A percentile compares a stretch with the other conserved stretches of the same genome.
Conservation (phyloP, 768 basidiomycete genomes). For the Krasilnikovozyma curviuscula region DNA sequence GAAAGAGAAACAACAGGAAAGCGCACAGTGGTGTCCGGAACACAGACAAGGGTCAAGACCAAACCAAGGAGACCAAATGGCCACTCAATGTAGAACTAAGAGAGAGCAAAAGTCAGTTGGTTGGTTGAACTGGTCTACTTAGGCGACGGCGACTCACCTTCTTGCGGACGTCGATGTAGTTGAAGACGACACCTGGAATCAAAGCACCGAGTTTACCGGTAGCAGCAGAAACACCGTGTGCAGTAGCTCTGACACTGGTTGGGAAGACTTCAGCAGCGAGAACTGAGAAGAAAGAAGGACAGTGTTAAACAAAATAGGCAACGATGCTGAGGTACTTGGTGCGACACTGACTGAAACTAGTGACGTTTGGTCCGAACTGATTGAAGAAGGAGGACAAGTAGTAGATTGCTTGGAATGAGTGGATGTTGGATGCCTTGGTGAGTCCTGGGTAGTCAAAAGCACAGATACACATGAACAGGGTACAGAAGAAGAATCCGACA, state of each 20-base stretch:
- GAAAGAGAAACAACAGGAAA: too few relatives aligned
- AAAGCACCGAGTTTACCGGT: slow-evolving; percentile 29
- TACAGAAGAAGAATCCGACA: slow-evolving; percentile 26
- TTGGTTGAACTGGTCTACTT: too few relatives aligned
- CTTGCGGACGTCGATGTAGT: too few relatives aligned
- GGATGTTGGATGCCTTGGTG: slow-evolving; percentile 20
- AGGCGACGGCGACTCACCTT: too few relatives aligned
- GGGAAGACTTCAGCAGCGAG: slow-evolving; percentile 31
- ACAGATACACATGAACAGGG: slow-evolving; percentile 24
- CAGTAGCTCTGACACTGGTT: slow-evolving; percentile 28
- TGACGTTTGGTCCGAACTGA: slow-evolving; percentile 26
- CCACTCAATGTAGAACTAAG: slow-evolving; percentile 28
- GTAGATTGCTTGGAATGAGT: slow-evolving; percentile 28
- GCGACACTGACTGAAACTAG: too few relatives aligned
- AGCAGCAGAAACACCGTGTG: slow-evolving; percentile 29
- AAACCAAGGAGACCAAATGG: slow-evolving; percentile 26
- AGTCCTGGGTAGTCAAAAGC: slow-evolving; percentile 24
- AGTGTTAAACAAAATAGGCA: too few relatives aligned
- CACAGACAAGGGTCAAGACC: slow-evolving; percentile 17
- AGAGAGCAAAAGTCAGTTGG: too few relatives aligned
- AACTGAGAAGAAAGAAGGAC: too few relatives aligned
- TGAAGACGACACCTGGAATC: slow-evolving; percentile 28
- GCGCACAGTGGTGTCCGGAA: slow-evolving; percentile 31
- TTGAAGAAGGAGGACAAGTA: slow-evolving; percentile 24
- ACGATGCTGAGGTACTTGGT: too few relatives aligned